These are phyloP conservation scores for Fusarium albidum DNA, from an alignment of 2,329 filamentous ascomycete species.

Conservation along the genomic window DNA sequence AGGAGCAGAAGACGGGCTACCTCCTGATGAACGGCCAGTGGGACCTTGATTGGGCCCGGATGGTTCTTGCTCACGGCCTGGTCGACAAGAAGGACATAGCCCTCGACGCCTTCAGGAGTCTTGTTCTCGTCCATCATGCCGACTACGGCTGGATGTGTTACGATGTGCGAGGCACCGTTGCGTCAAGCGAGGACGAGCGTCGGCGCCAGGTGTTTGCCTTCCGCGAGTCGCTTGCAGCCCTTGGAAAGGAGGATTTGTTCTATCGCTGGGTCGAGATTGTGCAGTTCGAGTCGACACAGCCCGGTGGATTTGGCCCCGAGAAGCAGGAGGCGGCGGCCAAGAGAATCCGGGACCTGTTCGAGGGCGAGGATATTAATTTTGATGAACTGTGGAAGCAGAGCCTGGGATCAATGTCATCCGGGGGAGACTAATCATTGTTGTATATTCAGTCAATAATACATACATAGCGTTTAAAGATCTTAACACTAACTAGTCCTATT, in stretches of 20 bases:
- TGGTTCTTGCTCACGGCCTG: conserved; percentile 76
- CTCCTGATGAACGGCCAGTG: conserved; percentile 85
- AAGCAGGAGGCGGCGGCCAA: conserved; percentile 75
- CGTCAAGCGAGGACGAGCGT: conserved; percentile 66
- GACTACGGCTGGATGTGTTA: conserved; percentile 71
- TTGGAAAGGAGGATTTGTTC: conserved; percentile 90
- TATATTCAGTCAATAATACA: too few relatives aligned
- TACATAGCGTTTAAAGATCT: too few relatives aligned
- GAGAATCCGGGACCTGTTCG: conserved; percentile 80
- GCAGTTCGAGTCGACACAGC: conserved; percentile 82
- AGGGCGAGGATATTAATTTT: conserved; percentile 80
- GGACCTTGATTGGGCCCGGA: conserved; percentile 85
- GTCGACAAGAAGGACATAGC: conserved; percentile 68
- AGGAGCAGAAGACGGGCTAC: conserved; percentile 85
- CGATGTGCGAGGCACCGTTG: conserved; percentile 66
- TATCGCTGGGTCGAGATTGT: conserved; percentile 93
- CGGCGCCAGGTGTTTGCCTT: conserved; percentile 82
- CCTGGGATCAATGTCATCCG: conserved; percentile 10
- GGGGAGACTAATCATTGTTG: neutral
- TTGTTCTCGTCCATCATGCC: conserved; percentile 74
- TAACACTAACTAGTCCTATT: too few relatives aligned
- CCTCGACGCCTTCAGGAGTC: conserved; percentile 73
- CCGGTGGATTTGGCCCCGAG: conserved; percentile 80
- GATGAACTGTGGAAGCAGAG: conserved; percentile 78
- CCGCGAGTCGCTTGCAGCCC: conserved; percentile 74